Evolutionary conservation across 2,329 filamentous ascomycete genomes (phyloP).

Genomic region (Apiospora rasikravindrae): DNA sequence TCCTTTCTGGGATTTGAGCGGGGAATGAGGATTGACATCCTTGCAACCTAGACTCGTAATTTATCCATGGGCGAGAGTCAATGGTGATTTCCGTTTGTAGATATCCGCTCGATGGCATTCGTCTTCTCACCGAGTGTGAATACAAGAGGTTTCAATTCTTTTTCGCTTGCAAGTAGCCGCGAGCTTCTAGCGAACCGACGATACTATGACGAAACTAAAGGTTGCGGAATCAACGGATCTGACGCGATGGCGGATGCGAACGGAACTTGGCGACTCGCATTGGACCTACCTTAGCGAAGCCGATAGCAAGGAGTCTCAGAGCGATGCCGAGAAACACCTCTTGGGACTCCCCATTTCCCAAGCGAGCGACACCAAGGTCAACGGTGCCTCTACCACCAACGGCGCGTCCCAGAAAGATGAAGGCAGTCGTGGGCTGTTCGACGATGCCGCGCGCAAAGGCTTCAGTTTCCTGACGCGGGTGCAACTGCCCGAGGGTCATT

Average conservation of each 20-base stretch:
- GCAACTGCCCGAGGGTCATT: background rate
- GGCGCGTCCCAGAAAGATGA: background rate
- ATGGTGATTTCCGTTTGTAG: background rate
- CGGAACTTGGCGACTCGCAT: background rate
- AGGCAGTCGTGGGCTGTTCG: background rate
- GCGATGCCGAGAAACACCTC: background rate
- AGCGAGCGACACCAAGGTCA: fast-evolving
- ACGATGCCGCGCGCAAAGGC: background rate
- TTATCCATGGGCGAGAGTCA: background rate
- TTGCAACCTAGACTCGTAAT: background rate
- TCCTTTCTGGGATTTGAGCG: background rate
- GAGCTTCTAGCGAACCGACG: background rate
- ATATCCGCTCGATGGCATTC: background rate
- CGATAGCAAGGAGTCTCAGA: background rate
- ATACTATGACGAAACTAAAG: background rate
- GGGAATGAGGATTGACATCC: background rate
- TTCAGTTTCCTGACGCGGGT: background rate
- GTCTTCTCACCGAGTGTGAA: no score
- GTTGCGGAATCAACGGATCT: background rate
- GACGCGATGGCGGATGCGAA: background rate
- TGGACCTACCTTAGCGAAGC: background rate
- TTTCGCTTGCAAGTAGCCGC: no score
- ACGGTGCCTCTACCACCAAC: background rate
- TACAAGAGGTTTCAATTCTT: no score
- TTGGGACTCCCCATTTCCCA: background rate